Evolutionary conservation across 805 yeast species (phyloP).

Genomic region (Pichia rugopelliculosa): DNA sequence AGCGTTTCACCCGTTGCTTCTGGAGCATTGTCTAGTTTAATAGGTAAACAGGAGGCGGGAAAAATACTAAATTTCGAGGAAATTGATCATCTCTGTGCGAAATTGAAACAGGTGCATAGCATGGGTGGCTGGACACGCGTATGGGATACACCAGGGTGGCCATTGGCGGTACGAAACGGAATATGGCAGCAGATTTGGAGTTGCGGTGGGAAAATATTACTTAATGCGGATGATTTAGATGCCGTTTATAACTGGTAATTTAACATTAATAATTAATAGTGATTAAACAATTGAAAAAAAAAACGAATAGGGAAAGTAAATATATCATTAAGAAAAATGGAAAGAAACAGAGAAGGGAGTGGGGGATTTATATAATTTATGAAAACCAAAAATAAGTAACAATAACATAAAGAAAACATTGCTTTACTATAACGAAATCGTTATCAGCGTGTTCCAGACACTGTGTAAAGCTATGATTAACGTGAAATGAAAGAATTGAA

Average conservation of each 20-base stretch:
- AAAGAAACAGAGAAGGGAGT: background rate
- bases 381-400: background rate
- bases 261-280: background rate
- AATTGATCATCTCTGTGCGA: constrained; percentile 18
- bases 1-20: constrained; percentile 5
- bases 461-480: background rate
- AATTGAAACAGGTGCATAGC: constrained; percentile 39
- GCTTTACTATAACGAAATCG: background rate
- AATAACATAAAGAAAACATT: background rate
- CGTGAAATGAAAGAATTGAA: background rate
- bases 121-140: constrained; percentile 48
- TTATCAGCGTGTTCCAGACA: background rate
- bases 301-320: background rate
- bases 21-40: background rate
- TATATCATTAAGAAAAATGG: background rate
- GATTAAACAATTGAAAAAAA: no score
- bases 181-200: constrained; percentile 43
- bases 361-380: background rate
- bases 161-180: constrained; percentile 34
- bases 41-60: background rate
- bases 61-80: constrained; percentile 28
- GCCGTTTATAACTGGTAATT: constrained; percentile 1
- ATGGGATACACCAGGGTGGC: constrained; percentile 74
- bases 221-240: constrained; percentile 56
- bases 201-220: constrained; percentile 43